These are phyloP conservation scores for Colletotrichum sp. DNA, from an alignment of 2,329 filamentous ascomycete species.

Conservation along the genomic window DNA sequence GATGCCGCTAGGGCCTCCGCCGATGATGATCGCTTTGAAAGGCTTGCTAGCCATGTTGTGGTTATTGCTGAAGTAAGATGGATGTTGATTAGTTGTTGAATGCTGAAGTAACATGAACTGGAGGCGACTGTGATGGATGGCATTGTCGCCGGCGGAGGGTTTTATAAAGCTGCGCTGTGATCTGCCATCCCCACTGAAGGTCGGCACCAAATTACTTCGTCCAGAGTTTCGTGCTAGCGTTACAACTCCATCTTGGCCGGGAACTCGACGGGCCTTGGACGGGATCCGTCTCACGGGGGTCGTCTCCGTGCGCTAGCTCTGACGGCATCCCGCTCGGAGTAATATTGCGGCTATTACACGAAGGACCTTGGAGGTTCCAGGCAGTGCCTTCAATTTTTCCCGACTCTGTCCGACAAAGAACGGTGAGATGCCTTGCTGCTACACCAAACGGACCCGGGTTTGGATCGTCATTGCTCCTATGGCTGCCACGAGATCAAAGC, in stretches of 20 bases:
- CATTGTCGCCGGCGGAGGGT: neutral
- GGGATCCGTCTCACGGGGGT: neutral
- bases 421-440: neutral
- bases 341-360: neutral
- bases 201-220: neutral
- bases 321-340: neutral
- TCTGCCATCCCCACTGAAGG: neutral
- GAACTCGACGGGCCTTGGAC: neutral
- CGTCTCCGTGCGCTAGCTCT: neutral
- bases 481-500: neutral
- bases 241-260: neutral
- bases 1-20: slow-evolving; percentile 33
- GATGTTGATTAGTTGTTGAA: neutral
- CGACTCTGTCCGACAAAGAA: neutral
- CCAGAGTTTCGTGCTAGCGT: neutral
- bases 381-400: neutral
- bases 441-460: neutral
- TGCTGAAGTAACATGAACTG: neutral
- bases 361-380: fast-evolving
- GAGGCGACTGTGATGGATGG: neutral
- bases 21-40: slow-evolving; percentile 34
- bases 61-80: neutral
- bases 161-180: neutral
- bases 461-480: neutral
- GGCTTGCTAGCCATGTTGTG: slow-evolving; percentile 29